These are phyloP conservation scores for Tuber brumale DNA, from an alignment of 495 filamentous ascomycete species.

Conservation along the genomic window DNA sequence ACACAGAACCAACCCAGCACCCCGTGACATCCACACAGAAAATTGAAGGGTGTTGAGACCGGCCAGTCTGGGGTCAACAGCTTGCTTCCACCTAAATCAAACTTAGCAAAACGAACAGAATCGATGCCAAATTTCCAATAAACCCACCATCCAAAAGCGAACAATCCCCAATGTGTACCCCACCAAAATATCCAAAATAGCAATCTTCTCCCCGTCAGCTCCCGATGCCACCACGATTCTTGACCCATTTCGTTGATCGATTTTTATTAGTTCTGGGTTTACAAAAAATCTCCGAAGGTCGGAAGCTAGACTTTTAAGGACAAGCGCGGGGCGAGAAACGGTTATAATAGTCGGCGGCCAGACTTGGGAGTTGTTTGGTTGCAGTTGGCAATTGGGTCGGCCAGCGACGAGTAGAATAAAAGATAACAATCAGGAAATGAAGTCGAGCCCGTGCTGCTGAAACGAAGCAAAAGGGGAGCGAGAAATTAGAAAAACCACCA, in stretches of 20 bases:
- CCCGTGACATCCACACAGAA: conserved; percentile 94
- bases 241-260: conserved; percentile 44
- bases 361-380: conserved; percentile 10
- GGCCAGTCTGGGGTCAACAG: conserved; percentile 56
- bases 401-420: conserved; percentile 34
- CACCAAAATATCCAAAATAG: conserved; percentile 83
- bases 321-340: not conserved
- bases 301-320: not conserved
- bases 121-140: conserved; percentile 9
- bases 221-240: conserved; percentile 47
- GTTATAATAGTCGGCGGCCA: not conserved
- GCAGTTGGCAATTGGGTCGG: conserved; percentile 33
- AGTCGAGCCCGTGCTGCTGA: not conserved
- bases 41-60: conserved; percentile 73
- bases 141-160: conserved; percentile 80
- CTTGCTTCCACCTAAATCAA: conserved; percentile 66
- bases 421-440: conserved; percentile 6
- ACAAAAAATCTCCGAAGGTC: not conserved
- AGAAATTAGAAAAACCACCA: conserved; percentile 9
- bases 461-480: conserved; percentile 7
- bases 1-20: conserved; percentile 73
- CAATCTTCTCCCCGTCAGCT: conserved; percentile 61
- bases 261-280: conserved; percentile 7
- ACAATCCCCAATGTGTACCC: conserved; percentile 71
- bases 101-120: conserved; percentile 6